Base-by-base conservation (phyloP, 129 eudicot genomes). In the Escallonia herrerae region DNA sequence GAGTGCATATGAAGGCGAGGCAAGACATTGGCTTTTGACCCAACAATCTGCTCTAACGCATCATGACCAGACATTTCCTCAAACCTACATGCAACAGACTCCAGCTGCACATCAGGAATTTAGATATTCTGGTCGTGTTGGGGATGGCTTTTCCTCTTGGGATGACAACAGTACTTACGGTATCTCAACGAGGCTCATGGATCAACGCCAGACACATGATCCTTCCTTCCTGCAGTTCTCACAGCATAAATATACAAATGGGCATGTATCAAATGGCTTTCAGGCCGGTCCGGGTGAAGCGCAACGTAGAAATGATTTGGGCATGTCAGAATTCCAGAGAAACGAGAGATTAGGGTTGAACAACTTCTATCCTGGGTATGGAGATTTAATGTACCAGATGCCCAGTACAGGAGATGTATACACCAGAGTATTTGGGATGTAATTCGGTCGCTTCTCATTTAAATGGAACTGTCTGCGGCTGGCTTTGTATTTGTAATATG, bases 381-480 rank as follows among this genome's bases (percentile, higher is more conserved):
- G 85, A 56, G 96, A 81, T 66, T 56, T 72, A 64, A 79, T 72
- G 72, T 79, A 76, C 44, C 87, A 82, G 68, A 79, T 73, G 83
- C 82, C 87, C 67, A 72, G 73, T 78, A 75, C 95, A 50, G 85
- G 83, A 40, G 96, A 89, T 80, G 74, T 82, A 74, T 85, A 74
- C 78, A 68, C 76, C 70, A 74, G 83, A 69, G 84, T 89, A 68
- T 89, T 85, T 76, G 90, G 90, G 76, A 73, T 89, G 88, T 85
- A 85, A 81, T 53, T 52, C 67, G 1, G 33, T 61, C 66, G 33
- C 33, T 22, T 22, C 33, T 22, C 33, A 1, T 22, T 22, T 22
- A 22, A 22, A 22, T 22, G 33, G 33, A 22, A 22, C 33, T 22
- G 33, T 22, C 33, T 22, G 0, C 33, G 33, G 33, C 33, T 51